Evolutionary conservation across 2,329 filamentous ascomycete species (phyloP), one percentile per base, ranked within the genome.

Genomic region (Phaeophleospora eucalypticola): DNA sequence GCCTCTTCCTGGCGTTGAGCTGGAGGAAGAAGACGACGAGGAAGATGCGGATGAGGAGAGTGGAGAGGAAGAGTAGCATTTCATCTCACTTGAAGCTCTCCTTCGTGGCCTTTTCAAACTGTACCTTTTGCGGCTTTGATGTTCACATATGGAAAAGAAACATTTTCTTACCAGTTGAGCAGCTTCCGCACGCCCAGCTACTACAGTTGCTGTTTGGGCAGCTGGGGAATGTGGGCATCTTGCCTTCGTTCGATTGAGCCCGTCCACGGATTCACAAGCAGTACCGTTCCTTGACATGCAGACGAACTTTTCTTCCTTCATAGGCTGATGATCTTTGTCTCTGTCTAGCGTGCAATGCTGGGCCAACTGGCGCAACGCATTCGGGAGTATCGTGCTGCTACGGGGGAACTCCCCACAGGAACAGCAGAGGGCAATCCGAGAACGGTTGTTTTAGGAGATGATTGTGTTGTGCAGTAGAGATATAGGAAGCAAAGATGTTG

Each of bases 101-200:
- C n/a, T n/a, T n/a, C n/a, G n/a, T n/a, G n/a, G n/a, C n/a, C n/a
- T n/a, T n/a, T n/a, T n/a, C n/a, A n/a, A n/a, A n/a, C n/a, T n/a
- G n/a, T n/a, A n/a, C n/a, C n/a, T n/a, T n/a, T n/a, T n/a, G n/a
- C n/a, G n/a, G n/a, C n/a, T n/a, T n/a, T n/a, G n/a, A n/a, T n/a
- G n/a, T n/a, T n/a, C n/a, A n/a, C n/a, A n/a, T n/a, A n/a, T n/a
- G n/a, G n/a, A n/a, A n/a, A n/a, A n/a, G n/a, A n/a, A 16, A 27
- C 16, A 29, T 37, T 38, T 32, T 4, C 41, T 44, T 20, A 38
- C 19, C 8, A 24, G 4, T 24, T 20, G 10, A 21, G 27, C 39
- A 61, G 58, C 52, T 62, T 36, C 57, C 57, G 14, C 58, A 58
- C 27, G 49, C 55, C 15, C 56, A 61, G 35, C 54, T 62, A 7